Conservation (phyloP, 2,329 filamentous ascomycete genomes). For the Exophiala xenobiotica region DNA sequence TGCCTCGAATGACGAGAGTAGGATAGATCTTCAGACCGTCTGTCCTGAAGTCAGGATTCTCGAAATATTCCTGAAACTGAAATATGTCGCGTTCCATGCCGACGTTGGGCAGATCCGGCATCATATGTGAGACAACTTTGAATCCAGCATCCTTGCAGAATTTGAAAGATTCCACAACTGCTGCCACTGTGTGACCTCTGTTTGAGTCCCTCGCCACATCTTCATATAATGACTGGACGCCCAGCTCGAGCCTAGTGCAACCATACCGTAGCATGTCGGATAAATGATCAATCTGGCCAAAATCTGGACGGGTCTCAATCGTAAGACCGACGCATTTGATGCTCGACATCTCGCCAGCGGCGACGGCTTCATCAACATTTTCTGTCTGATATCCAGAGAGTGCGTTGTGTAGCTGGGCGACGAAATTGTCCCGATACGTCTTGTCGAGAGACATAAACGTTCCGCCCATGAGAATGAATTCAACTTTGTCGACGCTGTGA, state of each 20-base stretch:
- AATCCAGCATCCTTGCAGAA: conserved; percentile 97
- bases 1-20: conserved; percentile 93
- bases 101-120: conserved; percentile 97
- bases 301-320: conserved; percentile 95
- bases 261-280: conserved; percentile 97
- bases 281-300: conserved; percentile 92
- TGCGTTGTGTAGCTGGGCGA: conserved; percentile 93
- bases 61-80: conserved; percentile 97
- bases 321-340: conserved; percentile 98
- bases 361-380: conserved; percentile 92
- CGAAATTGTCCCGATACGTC: conserved; percentile 88
- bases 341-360: conserved; percentile 92
- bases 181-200: conserved; percentile 89
- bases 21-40: conserved; percentile 98
- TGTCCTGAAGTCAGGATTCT: conserved; percentile 91
- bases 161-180: conserved; percentile 94
- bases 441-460: conserved; percentile 97
- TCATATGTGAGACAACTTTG: conserved; percentile 99
- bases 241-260: conserved; percentile 89
- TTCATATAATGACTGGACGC: conserved; percentile 95
- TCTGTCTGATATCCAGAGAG: conserved; percentile 92
- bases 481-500: conserved; percentile 97
- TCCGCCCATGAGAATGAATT: conserved; percentile 99
- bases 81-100: conserved; percentile 97
- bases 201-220: conserved; percentile 98